phyloP scores from a whole-genome alignment of 2,329 filamentous ascomycete genomes.

The Calonectria honghensis region DNA sequence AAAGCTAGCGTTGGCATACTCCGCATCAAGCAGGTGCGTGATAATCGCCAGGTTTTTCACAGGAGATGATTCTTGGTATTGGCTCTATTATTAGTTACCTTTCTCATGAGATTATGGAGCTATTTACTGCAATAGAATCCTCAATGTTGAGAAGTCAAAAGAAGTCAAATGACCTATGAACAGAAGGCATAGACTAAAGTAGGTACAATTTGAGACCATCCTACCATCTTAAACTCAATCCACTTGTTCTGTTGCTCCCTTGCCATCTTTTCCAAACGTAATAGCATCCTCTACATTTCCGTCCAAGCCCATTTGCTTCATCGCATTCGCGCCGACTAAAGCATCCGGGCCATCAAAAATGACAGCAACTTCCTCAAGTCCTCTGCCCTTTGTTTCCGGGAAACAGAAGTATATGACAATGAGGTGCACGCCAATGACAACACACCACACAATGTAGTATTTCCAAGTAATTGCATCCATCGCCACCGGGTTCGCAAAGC shows the following conservation, averaged over 20 bases:
- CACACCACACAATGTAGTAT: slow-evolving; percentile 67
- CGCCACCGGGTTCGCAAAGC: slow-evolving; percentile 66
- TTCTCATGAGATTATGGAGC: too few species aligned
- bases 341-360: slow-evolving; percentile 52
- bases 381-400: slow-evolving; percentile 50
- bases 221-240: slow-evolving; percentile 18
- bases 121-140: background rate
- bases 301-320: slow-evolving; percentile 46
- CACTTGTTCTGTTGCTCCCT: slow-evolving; percentile 23
- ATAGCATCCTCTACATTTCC: slow-evolving; percentile 30
- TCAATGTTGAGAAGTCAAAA: background rate
- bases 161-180: background rate
- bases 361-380: slow-evolving; percentile 51
- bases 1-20: background rate
- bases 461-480: slow-evolving; percentile 64
- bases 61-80: background rate
- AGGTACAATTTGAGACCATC: background rate
- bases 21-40: background rate
- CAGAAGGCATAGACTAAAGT: background rate
- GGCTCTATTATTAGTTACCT: background rate
- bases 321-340: slow-evolving; percentile 44
- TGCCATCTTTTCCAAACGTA: slow-evolving; percentile 19
- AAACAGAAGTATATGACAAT: slow-evolving; percentile 56
- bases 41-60: background rate
- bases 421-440: slow-evolving; percentile 49